Base-by-base conservation (phyloP, 805 yeast species). In the Starmerella bombi region DNA sequence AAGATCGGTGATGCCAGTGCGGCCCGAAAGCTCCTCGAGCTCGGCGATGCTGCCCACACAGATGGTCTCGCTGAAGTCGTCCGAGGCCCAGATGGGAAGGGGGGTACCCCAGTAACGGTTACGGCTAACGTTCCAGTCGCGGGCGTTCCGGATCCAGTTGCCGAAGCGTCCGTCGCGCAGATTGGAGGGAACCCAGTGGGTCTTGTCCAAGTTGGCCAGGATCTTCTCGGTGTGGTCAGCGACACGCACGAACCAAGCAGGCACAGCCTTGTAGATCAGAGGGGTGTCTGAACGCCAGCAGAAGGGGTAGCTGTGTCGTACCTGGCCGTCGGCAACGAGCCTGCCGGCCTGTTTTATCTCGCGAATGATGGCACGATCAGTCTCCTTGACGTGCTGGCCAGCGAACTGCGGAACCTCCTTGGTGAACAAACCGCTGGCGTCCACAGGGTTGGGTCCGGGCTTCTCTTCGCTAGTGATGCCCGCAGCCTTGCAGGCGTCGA, bases 271-370 rank as follows among this genome's bases (percentile, higher is more conserved):
- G 70, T 91, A 91, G 51, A 91, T 63, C 60, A 91, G 75, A 40
- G 99, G 99, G 23, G 99, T 91, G 60, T 91, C 98, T 3, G 97
- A 88, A 74, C 99, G 80, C 99, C 99, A 91, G 69, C 99, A 91
- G 80, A 91, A 91, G 56, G 99, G 98, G 64, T 91, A 91, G 62
- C 93, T 80, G 71, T 91, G 99, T 66, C 77, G 77, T 51, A 86
- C 71, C 69, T 91, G 97, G 32, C 83, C 67, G 43, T 77, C 79
- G 32, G 75, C 72, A 50, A 91, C 67, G 28, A 91, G 52, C 50
- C 78, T 72, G 38, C 94, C 97, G 30, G 68, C 61, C 39, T 75
- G 81, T 44, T 91, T 81, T 59, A 91, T 70, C 49, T 72, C 65
- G 64, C 84, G 86, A 62, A 91, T 84, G 59, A 91, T 88, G 56